These are phyloP conservation scores for Guyanaporus albipodus DNA, from an alignment of 768 basidiomycete species.

Conservation along the genomic window DNA sequence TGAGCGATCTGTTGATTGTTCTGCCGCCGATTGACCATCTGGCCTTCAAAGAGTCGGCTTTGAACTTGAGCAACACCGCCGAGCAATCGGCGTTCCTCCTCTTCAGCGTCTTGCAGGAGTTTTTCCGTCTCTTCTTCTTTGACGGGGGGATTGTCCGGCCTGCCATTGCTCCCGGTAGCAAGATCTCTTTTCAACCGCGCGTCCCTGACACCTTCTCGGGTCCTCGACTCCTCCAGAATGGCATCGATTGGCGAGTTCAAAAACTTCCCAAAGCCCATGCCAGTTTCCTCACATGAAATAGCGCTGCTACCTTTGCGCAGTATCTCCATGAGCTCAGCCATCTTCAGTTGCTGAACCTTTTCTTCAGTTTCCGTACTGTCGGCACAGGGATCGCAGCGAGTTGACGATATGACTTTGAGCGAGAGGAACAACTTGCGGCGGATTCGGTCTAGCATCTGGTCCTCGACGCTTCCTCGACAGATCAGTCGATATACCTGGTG, in stretches of 20 bases:
- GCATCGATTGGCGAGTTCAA: constrained; percentile 40
- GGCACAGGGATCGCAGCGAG: constrained; percentile 19
- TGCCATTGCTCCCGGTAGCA: constrained; percentile 7
- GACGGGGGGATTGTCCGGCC: constrained; percentile 1
- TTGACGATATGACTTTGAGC: constrained; percentile 54
- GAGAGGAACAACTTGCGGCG: constrained; percentile 69
- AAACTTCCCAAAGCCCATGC: constrained; percentile 43
- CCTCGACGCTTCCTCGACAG: constrained; percentile 67
- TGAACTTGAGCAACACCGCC: constrained; percentile 57
- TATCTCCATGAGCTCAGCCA: constrained; percentile 50
- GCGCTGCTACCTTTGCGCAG: constrained; percentile 57
- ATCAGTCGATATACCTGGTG: constrained; percentile 65
- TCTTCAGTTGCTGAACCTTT: constrained; percentile 32
- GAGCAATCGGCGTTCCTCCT: constrained; percentile 49
- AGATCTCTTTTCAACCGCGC: constrained; percentile 44
- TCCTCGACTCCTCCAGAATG: constrained; percentile 44
- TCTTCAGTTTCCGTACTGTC: constrained; percentile 22
- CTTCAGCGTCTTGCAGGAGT: constrained; percentile 43
- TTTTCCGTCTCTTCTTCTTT: constrained; percentile 23
- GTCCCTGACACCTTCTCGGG: constrained; percentile 40
- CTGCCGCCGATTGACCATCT: constrained; percentile 32
- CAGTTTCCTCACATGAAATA: constrained; percentile 37
- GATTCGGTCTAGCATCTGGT: constrained; percentile 70
- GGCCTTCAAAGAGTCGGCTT: constrained; percentile 56
- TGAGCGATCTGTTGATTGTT: constrained; percentile 41